phyloP scores from a whole-genome alignment of 768 basidiomycete genomes.

The Astraeus odoratus region DNA sequence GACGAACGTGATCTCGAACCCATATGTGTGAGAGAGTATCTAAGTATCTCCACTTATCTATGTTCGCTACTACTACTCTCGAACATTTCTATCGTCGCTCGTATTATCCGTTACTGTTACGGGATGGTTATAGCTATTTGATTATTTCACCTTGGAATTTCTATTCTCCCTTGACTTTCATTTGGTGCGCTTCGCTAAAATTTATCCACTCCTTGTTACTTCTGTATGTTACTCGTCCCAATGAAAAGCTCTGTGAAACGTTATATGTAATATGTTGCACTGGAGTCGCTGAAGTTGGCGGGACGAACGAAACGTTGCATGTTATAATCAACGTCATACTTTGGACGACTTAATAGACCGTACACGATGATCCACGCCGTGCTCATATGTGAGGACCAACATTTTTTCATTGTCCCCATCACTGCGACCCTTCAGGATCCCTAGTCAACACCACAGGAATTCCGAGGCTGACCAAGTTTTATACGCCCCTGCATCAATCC shows the following conservation, averaged over 20 bases:
- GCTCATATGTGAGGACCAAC: constrained; percentile 59
- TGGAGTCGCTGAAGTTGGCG: no score
- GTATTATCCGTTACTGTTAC: not conserved
- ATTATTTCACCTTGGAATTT: not conserved
- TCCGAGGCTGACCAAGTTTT: constrained; percentile 82
- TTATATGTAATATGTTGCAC: no score
- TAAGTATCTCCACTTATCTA: constrained; percentile 3
- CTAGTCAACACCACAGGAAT: constrained; percentile 91
- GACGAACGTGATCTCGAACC: constrained; percentile 62
- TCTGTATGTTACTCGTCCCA: no score
- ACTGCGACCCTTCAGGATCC: constrained; percentile 15
- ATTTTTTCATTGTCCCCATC: constrained; percentile 10
- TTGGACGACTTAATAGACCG: no score
- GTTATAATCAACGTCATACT: no score
- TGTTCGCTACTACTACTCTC: constrained; percentile 1
- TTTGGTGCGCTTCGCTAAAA: no score
- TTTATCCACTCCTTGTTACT: no score
- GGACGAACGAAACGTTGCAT: no score
- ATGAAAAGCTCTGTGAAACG: no score
- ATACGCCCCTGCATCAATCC: constrained; percentile 60
- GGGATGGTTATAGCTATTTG: not conserved
- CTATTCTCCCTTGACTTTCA: no score
- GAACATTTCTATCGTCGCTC: constrained; percentile 1
- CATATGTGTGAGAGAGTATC: constrained; percentile 13
- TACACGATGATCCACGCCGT: constrained; percentile 74